Evolutionary conservation across 2,329 filamentous ascomycete genomes (phyloP), one percentile per base, ranked within the genome.

Genomic region (Penicillium crustosum): DNA sequence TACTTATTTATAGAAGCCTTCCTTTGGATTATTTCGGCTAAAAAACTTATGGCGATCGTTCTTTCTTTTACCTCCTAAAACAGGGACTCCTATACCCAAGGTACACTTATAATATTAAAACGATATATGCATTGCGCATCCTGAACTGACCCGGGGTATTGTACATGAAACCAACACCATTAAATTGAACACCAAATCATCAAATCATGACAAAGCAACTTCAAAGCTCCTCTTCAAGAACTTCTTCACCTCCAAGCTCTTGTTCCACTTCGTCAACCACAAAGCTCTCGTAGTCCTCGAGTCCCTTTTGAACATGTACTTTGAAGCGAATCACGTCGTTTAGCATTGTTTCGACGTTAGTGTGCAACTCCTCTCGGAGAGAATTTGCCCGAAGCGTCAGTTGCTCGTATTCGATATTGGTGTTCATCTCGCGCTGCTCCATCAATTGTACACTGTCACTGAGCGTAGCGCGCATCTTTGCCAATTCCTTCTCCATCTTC

Each of bases 271-370:
- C 93, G 64, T 96, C 90, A 2, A 90, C 88, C 7, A 97, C 91
- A 71, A 97, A 96, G 55, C 88, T 87, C 77, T 99, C 94, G 74
- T 96, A 97, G 70, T 94, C 91, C 72, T 97, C 93, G 53, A 99
- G 80, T 58, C 87, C 89, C 78, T 92, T 93, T 75, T 99, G 94
- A 51, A 99, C 83, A 70, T 97, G 93, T 63, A 99, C 90, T 79
- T 99, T 99, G 85, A 99, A 97, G 70, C 95, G 93, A 79, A 97
- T 96, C 61, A 97, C 89, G 72, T 97, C 93, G 77, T 97, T 96
- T 59, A 99, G 80, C 85, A 97, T 96, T 68, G 88, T 89, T 78
- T 97, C 94, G 68, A 97, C 91, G 74, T 97, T 93, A 0, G 92
- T 96, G 75, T 99, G 94, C n/a, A 99, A 82, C 73, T 97, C 93